Evolutionary conservation across 164 flowering plant genomes (phyloP), one percentile per base, ranked within the genome.

Genomic region (Paratinospora sagittata): DNA sequence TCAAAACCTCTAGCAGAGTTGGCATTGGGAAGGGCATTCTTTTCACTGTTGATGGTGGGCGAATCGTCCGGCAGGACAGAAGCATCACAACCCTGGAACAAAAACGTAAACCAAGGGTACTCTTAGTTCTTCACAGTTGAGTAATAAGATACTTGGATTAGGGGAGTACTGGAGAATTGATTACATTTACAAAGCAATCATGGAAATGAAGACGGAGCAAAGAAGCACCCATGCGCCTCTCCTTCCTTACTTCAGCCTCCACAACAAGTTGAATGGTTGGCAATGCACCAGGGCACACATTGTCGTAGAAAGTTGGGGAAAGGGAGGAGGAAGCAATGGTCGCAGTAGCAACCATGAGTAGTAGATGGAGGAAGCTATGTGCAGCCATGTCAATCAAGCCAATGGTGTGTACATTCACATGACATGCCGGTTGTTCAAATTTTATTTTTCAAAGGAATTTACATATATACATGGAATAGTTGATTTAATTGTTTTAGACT

Each of bases 61-160:
- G 87, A 49, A 49, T 66, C 69, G 72, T 88, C 90, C 0, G 86
- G 72, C 17, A 88, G 75, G 24, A 86, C 41, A 0, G 90, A 88
- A 10, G 73, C 92, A 81, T 88, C 92, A 34, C 92, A 88, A 8
- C 92, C 92, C 92, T 88, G 43, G 10, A 39, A 39, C n/a, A 39
- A 39, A 39, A 39, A 39, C 43, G 10, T 7, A 39, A 39, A 11
- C 43, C 43, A n/a, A n/a, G n/a, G n/a, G n/a, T n/a, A n/a, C n/a
- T n/a, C n/a, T n/a, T n/a, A n/a, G n/a, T n/a, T n/a, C 43, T 39
- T 39, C 43, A 39, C 10, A 39, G 43, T 39, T 39, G 0, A 39
- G 43, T 39, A 58, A 84, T 81, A 33, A 83, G 81, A 37, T 82
- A 85, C 24, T 84, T 83, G 76, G 82, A 82, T 45, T 82, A 81